A percentile compares a stretch with the other conserved stretches of the same genome.
These are phyloP conservation scores for Umbelopsis sp. DNA, from an alignment of 192 early-diverging fungal genomes.

Conservation along the genomic window DNA sequence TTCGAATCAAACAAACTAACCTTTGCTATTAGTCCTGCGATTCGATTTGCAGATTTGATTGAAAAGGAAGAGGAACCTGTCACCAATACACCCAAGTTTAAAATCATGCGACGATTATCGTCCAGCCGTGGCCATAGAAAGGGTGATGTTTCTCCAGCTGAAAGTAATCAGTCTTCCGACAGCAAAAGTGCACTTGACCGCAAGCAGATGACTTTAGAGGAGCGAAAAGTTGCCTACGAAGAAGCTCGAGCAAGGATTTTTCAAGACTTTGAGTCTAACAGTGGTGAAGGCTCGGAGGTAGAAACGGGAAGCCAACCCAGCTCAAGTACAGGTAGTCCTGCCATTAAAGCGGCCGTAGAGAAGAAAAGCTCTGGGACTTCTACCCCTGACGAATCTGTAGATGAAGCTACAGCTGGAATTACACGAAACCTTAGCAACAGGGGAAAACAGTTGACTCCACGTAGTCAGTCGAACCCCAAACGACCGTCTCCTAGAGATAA, in stretches of 20 bases:
- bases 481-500: not conserved
- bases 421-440: not conserved
- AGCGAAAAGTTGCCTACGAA: constrained; percentile 69
- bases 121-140: not conserved
- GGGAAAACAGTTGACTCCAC: not conserved
- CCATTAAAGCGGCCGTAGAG: not conserved
- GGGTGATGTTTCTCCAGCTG: constrained; percentile 4
- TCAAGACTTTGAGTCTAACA: constrained; percentile 43
- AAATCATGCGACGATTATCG: constrained; percentile 47
- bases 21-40: constrained; percentile 30
- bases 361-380: constrained; percentile 1
- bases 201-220: constrained; percentile 59
- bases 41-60: constrained; percentile 51
- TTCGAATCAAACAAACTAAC: not conserved
- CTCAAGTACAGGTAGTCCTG: constrained; percentile 9
- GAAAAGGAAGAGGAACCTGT: constrained; percentile 46
- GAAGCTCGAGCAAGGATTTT: constrained; percentile 73
- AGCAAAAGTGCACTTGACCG: constrained; percentile 40
- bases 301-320: not conserved
- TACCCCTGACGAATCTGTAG: not conserved
- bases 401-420: not conserved
- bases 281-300: not conserved
- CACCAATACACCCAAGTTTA: constrained; percentile 41
- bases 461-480: not conserved
- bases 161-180: constrained; percentile 27